Evolutionary conservation across 163 green algal species (phyloP).

Genomic region (Chloromonas sp.): DNA sequence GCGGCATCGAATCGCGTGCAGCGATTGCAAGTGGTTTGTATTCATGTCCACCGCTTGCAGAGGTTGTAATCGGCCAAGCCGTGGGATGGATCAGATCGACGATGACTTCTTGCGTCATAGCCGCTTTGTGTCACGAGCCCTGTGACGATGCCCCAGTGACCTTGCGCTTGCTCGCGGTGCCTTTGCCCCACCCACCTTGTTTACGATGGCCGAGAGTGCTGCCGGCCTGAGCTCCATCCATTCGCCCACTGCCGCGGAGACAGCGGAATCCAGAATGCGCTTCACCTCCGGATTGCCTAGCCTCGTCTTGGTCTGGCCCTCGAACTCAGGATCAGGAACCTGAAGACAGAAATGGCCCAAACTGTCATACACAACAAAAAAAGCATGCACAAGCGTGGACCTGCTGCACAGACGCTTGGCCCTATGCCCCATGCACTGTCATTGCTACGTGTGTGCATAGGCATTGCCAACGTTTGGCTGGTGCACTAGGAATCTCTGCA

Average conservation of each 20-base stretch:
- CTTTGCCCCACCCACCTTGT: conserved; percentile 34
- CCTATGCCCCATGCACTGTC: neutral
- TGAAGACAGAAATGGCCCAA: conserved; percentile 8
- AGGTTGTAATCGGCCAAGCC: no score
- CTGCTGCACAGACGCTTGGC: neutral
- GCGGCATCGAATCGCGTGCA: no score
- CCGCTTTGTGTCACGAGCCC: no score
- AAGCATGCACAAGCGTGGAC: no score
- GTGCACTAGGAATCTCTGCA: no score
- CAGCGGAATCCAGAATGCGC: conserved; percentile 43
- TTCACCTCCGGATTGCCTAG: conserved; percentile 90
- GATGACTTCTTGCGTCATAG: no score
- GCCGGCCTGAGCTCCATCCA: conserved; percentile 58
- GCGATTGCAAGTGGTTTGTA: no score
- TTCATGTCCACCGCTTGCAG: no score
- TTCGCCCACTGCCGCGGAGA: conserved; percentile 46
- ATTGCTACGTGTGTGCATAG: neutral
- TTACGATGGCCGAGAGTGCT: conserved; percentile 52
- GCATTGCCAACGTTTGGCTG: no score
- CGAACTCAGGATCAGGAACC: conserved; percentile 92
- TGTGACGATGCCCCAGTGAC: no score
- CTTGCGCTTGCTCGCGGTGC: no score
- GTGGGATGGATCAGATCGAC: no score
- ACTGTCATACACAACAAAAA: neutral
- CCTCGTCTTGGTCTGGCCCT: conserved; percentile 97